A percentile compares a stretch with the other conserved stretches of the same genome.
These are phyloP conservation scores for Camelina hispida DNA, from an alignment of 345 rosid genomes.

Conservation along the genomic window DNA sequence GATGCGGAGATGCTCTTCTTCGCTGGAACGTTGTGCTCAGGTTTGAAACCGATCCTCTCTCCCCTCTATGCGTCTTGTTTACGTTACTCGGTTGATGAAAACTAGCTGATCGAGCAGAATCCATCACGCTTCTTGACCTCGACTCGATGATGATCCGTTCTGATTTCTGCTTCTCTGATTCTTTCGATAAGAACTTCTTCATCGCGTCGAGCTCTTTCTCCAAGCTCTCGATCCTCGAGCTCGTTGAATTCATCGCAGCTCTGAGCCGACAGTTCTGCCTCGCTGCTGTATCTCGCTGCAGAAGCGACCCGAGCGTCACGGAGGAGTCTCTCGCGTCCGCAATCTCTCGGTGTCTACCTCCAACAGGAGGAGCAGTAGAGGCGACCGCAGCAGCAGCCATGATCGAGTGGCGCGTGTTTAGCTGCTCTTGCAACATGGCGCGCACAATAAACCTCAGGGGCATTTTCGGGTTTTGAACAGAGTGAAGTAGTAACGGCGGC, in stretches of 20 bases:
- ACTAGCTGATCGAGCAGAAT: constrained; percentile 63
- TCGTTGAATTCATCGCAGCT: constrained; percentile 72
- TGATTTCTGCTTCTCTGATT: constrained; percentile 32
- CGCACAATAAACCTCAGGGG: constrained; percentile 81
- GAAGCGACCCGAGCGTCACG: constrained; percentile 70
- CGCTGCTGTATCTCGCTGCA: constrained; percentile 64
- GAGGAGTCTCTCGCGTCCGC: constrained; percentile 6
- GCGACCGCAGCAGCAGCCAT: constrained; percentile 40
- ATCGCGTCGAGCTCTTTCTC: constrained; percentile 70
- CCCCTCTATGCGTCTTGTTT: constrained; percentile 53
- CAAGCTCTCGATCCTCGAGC: constrained; percentile 63
- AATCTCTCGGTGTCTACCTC: background rate
- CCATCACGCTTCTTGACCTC: constrained; percentile 41
- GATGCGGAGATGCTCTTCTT: constrained; percentile 23
- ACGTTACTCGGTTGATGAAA: constrained; percentile 52
- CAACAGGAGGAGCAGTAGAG: constrained; percentile 1
- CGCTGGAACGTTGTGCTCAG: constrained; percentile 51
- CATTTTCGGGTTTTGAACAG: constrained; percentile 83
- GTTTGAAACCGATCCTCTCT: constrained; percentile 55
- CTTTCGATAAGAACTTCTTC: constrained; percentile 57
- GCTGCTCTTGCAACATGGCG: constrained; percentile 85
- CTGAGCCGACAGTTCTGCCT: constrained; percentile 65
- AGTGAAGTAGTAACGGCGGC: constrained; percentile 64
- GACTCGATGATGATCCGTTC: constrained; percentile 11
- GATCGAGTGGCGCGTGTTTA: constrained; percentile 70